These are phyloP conservation scores for Pseudophaeomoniella oleicola DNA, from an alignment of 2,329 filamentous ascomycete species.

Conservation along the genomic window DNA sequence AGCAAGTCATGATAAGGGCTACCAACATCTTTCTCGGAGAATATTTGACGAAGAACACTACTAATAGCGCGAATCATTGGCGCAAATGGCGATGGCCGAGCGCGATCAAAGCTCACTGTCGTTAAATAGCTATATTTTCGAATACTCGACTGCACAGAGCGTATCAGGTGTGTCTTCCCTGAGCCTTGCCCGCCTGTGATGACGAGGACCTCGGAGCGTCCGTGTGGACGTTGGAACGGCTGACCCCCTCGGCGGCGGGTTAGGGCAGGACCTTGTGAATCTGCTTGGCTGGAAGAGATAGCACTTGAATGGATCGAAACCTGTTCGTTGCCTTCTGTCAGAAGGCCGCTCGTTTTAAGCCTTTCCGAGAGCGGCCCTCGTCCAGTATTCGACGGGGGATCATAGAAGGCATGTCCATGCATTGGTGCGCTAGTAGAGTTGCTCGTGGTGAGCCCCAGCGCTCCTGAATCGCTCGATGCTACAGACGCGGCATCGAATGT, in stretches of 20 bases:
- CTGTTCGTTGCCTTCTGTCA: constrained; percentile 23
- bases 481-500: constrained; percentile 33
- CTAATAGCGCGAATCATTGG: constrained; percentile 46
- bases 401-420: constrained; percentile 1
- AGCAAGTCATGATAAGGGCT: constrained; percentile 47
- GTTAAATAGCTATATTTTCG: constrained; percentile 46
- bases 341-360: constrained; percentile 11
- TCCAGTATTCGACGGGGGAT: background rate
- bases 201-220: constrained; percentile 45
- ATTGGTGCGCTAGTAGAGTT: constrained; percentile 19
- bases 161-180: constrained; percentile 46
- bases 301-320: constrained; percentile 9
- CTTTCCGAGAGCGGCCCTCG: constrained; percentile 3
- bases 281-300: constrained; percentile 17
- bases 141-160: constrained; percentile 41
- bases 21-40: constrained; percentile 47
- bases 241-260: constrained; percentile 27
- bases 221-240: constrained; percentile 31
- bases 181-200: constrained; percentile 42
- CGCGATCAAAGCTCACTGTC: constrained; percentile 44
- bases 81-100: constrained; percentile 45
- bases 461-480: constrained; percentile 38
- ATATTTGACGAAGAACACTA: constrained; percentile 48
- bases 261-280: constrained; percentile 14
- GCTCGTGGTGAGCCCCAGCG: constrained; percentile 22